phyloP scores from a whole-genome alignment of 106 monocot genomes.

The Gastrodia elata region DNA sequence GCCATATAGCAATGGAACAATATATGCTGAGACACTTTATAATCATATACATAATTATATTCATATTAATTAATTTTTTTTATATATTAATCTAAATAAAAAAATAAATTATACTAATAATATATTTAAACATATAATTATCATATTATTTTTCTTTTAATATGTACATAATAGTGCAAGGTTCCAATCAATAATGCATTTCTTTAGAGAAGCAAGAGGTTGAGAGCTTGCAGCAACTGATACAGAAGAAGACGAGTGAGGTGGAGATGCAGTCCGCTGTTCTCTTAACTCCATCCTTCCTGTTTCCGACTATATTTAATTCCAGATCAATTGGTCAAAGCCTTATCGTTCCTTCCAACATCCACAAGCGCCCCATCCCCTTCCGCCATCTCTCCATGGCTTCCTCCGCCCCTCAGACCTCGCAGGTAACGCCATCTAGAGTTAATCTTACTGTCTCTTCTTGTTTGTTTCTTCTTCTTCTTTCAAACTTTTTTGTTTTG shows the following conservation, averaged over 20 bases:
- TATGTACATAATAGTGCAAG: too few species aligned
- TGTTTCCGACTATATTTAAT: background rate
- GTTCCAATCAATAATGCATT: too few species aligned
- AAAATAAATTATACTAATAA: too few species aligned
- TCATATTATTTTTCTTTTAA: too few species aligned
- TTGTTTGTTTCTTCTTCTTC: background rate
- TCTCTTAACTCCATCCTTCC: background rate
- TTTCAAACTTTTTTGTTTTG: background rate
- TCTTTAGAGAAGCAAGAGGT: background rate
- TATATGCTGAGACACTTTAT: too few species aligned
- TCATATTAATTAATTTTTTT: too few species aligned
- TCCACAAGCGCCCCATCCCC: background rate
- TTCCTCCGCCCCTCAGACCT: slow-evolving; percentile 25
- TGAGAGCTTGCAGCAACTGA: background rate
- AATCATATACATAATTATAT: too few species aligned
- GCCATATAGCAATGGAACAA: too few species aligned
- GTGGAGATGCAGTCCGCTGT: slow-evolving; percentile 1
- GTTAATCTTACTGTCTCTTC: background rate
- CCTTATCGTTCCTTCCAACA: background rate
- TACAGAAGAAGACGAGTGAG: background rate
- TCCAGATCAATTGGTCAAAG: background rate
- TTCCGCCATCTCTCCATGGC: slow-evolving; percentile 20
- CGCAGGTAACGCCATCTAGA: slow-evolving; percentile 18
- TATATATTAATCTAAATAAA: too few species aligned
- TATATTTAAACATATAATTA: too few species aligned